Percentiles rank a stretch among this genome's conserved stretches.
These are phyloP conservation scores for Ganoderma meredithae DNA, from an alignment of 1,284 basidiomycete genomes.

Conservation along the genomic window DNA sequence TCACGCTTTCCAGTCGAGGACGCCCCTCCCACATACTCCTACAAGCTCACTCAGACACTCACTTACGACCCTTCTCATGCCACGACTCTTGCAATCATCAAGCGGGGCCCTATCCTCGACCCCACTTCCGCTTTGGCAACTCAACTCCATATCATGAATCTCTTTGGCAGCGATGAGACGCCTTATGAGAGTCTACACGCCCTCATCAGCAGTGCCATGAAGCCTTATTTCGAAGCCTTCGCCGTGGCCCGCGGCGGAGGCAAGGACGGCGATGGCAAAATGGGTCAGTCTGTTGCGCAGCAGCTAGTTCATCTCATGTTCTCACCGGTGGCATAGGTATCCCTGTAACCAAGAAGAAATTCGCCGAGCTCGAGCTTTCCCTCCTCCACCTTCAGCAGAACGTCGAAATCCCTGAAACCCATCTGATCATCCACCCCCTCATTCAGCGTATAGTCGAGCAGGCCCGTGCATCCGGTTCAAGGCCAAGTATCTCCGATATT, in stretches of 20 bases:
- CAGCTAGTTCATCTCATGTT: constrained; percentile 2
- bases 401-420: constrained; percentile 97
- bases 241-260: constrained; percentile 79
- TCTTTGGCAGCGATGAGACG: constrained; percentile 90
- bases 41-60: constrained; percentile 76
- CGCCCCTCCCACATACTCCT: constrained; percentile 64
- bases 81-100: constrained; percentile 94
- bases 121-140: constrained; percentile 78
- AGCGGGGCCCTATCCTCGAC: constrained; percentile 87
- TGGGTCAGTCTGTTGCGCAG: constrained; percentile 61
- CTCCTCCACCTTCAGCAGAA: constrained; percentile 97
- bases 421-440: constrained; percentile 90
- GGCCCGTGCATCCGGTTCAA: constrained; percentile 62
- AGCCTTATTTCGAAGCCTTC: constrained; percentile 98
- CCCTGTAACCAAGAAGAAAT: constrained; percentile 99
- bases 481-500: constrained; percentile 82
- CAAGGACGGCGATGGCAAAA: constrained; percentile 86
- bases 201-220: constrained; percentile 95
- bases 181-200: constrained; percentile 97
- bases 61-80: constrained; percentile 85
- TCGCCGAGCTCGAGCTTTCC: constrained; percentile 97
- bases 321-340: constrained; percentile 66
- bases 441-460: constrained; percentile 90
- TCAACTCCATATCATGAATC: constrained; percentile 92
- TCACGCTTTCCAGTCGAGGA: constrained; percentile 56